Conservation (phyloP, 768 basidiomycete species). For the Tremella mesenterica region DNA sequence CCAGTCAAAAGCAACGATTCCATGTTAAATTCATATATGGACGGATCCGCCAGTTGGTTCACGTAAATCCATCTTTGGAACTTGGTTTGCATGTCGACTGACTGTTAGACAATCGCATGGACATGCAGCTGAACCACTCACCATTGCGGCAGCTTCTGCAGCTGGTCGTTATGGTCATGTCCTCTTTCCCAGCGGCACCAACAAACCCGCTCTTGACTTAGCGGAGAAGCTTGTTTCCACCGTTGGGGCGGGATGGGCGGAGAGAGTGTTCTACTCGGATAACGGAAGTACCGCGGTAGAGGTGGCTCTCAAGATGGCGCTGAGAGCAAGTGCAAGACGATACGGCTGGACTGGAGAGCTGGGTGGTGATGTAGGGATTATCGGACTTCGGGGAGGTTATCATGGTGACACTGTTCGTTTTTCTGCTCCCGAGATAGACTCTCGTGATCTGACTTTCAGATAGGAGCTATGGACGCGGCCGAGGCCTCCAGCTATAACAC, state of each 20-base stretch:
- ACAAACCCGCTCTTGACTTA: constrained; percentile 73
- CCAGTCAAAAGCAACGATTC: constrained; percentile 11
- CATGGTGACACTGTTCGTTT: constrained; percentile 72
- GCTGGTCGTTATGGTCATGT: constrained; percentile 94
- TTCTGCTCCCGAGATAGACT: too few relatives aligned
- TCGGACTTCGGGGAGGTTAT: constrained; percentile 86
- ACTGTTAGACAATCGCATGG: constrained; percentile 64
- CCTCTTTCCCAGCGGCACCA: constrained; percentile 83
- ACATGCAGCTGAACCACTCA: constrained; percentile 65
- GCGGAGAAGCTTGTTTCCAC: constrained; percentile 64
- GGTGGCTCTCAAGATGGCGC: constrained; percentile 94
- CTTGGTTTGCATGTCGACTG: not conserved
- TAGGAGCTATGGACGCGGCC: constrained; percentile 93
- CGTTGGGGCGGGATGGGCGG: constrained; percentile 84
- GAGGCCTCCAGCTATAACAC: constrained; percentile 65
- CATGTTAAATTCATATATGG: constrained; percentile 59
- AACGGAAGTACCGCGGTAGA: constrained; percentile 96
- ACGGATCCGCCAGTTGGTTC: constrained; percentile 98
- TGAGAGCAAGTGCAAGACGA: constrained; percentile 51
- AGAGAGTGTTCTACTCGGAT: constrained; percentile 83
- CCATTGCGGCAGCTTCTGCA: constrained; percentile 77
- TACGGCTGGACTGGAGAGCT: constrained; percentile 40
- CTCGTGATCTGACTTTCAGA: constrained; percentile 39
- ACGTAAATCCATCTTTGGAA: constrained; percentile 44
- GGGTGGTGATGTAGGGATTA: constrained; percentile 55